Conservation (phyloP, 257 asterid species). For the Przewalskia tangutica region DNA sequence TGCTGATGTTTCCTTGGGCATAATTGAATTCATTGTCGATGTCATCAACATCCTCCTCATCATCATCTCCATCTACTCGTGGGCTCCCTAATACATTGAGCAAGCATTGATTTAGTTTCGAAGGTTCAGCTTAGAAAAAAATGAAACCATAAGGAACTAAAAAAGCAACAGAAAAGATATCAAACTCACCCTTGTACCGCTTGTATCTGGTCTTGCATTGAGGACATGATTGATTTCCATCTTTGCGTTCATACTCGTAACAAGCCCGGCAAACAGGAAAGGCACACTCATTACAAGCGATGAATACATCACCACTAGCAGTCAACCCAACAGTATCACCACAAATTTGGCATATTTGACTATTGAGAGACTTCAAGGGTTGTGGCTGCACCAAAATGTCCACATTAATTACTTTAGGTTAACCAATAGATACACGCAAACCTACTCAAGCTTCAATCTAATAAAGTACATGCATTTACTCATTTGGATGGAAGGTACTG, state of each 20-base stretch:
- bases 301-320: conserved; percentile 60
- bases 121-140: not conserved
- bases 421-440: not conserved
- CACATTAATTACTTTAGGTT: conserved; percentile 3
- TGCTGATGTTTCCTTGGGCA: conserved; percentile 48
- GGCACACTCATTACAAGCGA: conserved; percentile 93
- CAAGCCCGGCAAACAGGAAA: conserved; percentile 92
- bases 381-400: conserved; percentile 47
- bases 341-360: conserved; percentile 87
- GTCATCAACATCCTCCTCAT: conserved; percentile 76
- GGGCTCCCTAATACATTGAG: conserved; percentile 54
- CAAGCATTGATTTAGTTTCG: not conserved
- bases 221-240: conserved; percentile 82
- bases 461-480: not conserved
- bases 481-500: not conserved
- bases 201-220: conserved; percentile 89
- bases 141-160: not conserved
- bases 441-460: not conserved
- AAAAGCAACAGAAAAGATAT: not conserved
- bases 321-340: conserved; percentile 68
- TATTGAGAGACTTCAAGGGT: conserved; percentile 48
- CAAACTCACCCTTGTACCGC: conserved; percentile 63
- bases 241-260: conserved; percentile 86
- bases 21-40: conserved; percentile 65
- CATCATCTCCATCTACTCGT: conserved; percentile 92